phyloP scores from a whole-genome alignment of 2,329 filamentous ascomycete species.

The Botryosphaeria dothidea region DNA sequence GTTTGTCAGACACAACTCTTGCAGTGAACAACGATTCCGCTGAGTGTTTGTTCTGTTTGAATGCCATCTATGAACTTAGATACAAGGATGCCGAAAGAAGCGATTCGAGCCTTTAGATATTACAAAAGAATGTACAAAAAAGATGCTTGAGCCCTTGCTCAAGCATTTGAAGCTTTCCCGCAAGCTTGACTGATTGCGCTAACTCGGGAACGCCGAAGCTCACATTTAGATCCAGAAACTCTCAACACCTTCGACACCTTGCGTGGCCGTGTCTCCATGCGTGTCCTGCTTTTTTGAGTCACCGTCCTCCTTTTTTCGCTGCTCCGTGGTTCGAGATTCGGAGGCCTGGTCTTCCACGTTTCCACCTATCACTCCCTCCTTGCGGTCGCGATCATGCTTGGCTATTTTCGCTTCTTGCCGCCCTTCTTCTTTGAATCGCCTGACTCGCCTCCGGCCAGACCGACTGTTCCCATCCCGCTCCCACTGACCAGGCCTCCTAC shows the following conservation, averaged over 20 bases:
- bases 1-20: no score
- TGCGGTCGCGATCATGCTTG: not conserved
- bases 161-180: no score
- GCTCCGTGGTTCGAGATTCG: not conserved
- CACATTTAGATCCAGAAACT: constrained; percentile 9
- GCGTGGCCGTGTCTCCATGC: not conserved
- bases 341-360: not conserved
- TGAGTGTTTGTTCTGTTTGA: no score
- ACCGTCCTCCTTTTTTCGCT: not conserved
- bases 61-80: no score
- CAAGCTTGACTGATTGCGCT: no score
- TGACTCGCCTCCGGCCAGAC: constrained; percentile 26
- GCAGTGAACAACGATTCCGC: no score
- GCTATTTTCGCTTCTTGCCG: constrained; percentile 8
- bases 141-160: no score
- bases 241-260: constrained; percentile 11
- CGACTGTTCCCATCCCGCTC: constrained; percentile 23
- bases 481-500: constrained; percentile 33
- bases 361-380: not conserved
- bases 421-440: constrained; percentile 20
- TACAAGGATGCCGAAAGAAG: not conserved
- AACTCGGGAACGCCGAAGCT: no score
- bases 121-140: constrained; percentile 1
- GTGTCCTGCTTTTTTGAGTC: not conserved
- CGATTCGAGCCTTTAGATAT: not conserved